Conservation (phyloP, 768 basidiomycete species). For the Kockovaella imperatae region DNA sequence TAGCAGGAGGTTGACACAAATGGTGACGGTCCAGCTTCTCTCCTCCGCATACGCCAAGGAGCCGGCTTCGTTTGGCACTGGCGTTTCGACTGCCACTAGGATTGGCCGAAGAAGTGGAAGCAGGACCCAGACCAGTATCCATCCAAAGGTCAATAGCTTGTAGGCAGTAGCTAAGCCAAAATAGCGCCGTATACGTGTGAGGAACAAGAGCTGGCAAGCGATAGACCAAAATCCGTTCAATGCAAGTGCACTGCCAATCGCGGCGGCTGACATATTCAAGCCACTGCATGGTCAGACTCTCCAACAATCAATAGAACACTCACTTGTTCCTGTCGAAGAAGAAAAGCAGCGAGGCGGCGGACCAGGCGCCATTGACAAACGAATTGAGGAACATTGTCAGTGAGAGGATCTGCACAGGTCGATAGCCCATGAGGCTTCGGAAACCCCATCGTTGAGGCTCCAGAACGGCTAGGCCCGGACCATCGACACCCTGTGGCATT, state of each 20-base stretch:
- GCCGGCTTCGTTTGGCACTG: constrained; percentile 16
- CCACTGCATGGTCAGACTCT: constrained; percentile 23
- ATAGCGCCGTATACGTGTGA: constrained; percentile 29
- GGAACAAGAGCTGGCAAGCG: constrained; percentile 34
- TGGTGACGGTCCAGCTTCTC: constrained; percentile 26
- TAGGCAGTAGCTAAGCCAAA: constrained; percentile 33
- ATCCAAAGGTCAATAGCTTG: constrained; percentile 36
- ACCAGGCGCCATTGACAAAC: constrained; percentile 41
- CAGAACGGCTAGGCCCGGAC: neutral
- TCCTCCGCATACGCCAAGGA: constrained; percentile 13
- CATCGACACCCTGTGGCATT: constrained; percentile 2
- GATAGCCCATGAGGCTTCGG: constrained; percentile 32
- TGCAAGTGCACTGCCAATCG: constrained; percentile 37
- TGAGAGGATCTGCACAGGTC: constrained; percentile 29
- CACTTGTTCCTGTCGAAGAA: constrained; percentile 41
- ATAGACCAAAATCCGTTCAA: constrained; percentile 41
- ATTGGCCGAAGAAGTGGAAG: constrained; percentile 31
- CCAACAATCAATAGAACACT: constrained; percentile 5
- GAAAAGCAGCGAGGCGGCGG: constrained; percentile 38
- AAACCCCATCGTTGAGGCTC: constrained; percentile 28
- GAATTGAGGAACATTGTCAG: constrained; percentile 35
- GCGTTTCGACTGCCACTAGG: constrained; percentile 27
- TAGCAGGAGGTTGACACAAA: constrained; percentile 32
- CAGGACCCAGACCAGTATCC: constrained; percentile 34
- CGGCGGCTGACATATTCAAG: constrained; percentile 37